A percentile compares a stretch with the other conserved stretches of the same genome.
These are phyloP conservation scores for Oryza glaberrima DNA, from an alignment of 176 grass and related monocot genomes.

Conservation along the genomic window DNA sequence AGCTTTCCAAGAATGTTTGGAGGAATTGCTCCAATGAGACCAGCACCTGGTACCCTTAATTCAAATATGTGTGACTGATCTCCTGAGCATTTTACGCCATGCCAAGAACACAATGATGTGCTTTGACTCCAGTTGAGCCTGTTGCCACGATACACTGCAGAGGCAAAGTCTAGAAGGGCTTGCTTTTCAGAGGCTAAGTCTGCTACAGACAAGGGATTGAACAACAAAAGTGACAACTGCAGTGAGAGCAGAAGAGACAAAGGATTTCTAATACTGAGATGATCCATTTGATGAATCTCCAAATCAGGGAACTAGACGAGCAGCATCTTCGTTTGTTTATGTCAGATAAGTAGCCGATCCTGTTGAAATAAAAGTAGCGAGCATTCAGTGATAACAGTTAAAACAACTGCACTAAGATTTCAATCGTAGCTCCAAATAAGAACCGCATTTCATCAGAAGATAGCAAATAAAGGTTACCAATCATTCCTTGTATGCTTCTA, in stretches of 20 bases:
- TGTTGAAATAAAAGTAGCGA: conserved; percentile 24
- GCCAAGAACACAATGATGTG: conserved; percentile 77
- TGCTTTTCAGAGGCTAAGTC: conserved; percentile 73
- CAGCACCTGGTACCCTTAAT: conserved; percentile 78
- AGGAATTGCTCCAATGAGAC: conserved; percentile 72
- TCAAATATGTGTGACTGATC: conserved; percentile 64
- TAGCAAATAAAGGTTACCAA: conserved; percentile 17
- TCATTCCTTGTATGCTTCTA: background rate
- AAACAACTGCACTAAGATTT: background rate
- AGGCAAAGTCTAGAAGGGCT: conserved; percentile 73
- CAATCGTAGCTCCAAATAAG: conserved; percentile 21
- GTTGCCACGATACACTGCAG: conserved; percentile 50
- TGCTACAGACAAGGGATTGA: conserved; percentile 47
- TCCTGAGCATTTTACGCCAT: conserved; percentile 74
- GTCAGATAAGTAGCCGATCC: conserved; percentile 16
- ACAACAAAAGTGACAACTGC: conserved; percentile 47
- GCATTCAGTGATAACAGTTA: conserved; percentile 35
- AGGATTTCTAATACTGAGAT: conserved; percentile 26
- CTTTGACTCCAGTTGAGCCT: conserved; percentile 75
- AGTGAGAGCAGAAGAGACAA: conserved; percentile 32
- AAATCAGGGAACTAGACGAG: conserved; percentile 20
- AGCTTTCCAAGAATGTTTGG: conserved; percentile 76
- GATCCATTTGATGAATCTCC: conserved; percentile 45
- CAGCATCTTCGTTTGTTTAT: conserved; percentile 39
- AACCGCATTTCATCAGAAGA: conserved; percentile 17